Evolutionary conservation across 83 land plant genomes (phyloP).

Genomic region (Picea engelmannii): DNA sequence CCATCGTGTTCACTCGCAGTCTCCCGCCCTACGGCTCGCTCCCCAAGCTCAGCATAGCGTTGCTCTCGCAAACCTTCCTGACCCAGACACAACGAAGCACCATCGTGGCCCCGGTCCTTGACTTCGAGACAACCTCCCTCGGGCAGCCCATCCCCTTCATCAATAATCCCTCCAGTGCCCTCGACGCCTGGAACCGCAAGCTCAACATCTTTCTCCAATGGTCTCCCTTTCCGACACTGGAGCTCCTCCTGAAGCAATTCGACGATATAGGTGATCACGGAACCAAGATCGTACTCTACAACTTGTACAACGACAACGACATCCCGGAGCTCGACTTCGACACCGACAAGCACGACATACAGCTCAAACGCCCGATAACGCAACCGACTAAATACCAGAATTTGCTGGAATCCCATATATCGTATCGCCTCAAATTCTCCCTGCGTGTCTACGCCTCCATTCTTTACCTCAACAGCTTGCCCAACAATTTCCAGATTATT

Average conservation of each 20-base stretch:
- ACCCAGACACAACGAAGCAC: conserved; percentile 26
- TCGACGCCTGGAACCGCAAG: conserved; percentile 31
- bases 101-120: conserved; percentile 41
- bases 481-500: conserved; percentile 26
- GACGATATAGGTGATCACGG: conserved; percentile 32
- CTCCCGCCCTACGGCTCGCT: not conserved
- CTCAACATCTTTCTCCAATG: conserved; percentile 27
- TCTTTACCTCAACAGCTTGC: conserved; percentile 29
- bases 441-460: conserved; percentile 38
- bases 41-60: conserved; percentile 34
- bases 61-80: conserved; percentile 38
- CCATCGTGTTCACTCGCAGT: conserved; percentile 33
- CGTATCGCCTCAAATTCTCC: conserved; percentile 23
- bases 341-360: conserved; percentile 18
- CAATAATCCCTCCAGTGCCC: not conserved
- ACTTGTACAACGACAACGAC: conserved; percentile 39
- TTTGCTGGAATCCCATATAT: conserved; percentile 22
- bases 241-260: conserved; percentile 34
- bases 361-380: conserved; percentile 19
- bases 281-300: conserved; percentile 38
- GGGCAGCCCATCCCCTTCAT: conserved; percentile 19
- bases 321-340: conserved; percentile 42
- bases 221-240: conserved; percentile 34
- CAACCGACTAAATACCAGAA: conserved; percentile 10
- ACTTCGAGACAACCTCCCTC: conserved; percentile 20